These are phyloP conservation scores for Rauvolfia tetraphylla DNA, from an alignment of 257 asterid species.

Conservation along the genomic window DNA sequence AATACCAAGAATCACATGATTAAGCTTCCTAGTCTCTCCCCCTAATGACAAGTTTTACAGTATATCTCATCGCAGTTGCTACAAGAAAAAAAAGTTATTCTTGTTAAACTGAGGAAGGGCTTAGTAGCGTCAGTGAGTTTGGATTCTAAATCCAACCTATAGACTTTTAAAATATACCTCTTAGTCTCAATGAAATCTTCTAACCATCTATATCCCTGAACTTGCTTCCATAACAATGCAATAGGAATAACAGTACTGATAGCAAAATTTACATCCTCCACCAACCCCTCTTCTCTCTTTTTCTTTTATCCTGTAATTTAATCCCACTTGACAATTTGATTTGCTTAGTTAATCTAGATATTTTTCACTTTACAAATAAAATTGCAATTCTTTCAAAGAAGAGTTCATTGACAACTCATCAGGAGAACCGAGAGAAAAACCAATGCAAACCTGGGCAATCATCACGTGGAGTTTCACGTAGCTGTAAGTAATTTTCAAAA, in stretches of 20 bases:
- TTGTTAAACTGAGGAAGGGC: background rate
- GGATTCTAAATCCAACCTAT: background rate
- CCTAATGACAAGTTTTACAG: too few relatives aligned
- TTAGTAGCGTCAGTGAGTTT: background rate
- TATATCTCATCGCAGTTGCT: too few relatives aligned
- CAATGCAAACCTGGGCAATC: constrained; percentile 83
- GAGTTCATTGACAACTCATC: background rate
- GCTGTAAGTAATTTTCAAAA: constrained; percentile 60
- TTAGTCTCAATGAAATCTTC: background rate
- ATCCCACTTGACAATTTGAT: background rate
- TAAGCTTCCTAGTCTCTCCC: too few relatives aligned
- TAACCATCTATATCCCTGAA: background rate
- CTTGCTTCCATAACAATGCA: background rate
- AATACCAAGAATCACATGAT: too few relatives aligned
- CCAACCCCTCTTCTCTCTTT: background rate
- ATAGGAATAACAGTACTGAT: too few relatives aligned
- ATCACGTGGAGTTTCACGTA: constrained; percentile 78
- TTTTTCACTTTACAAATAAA: background rate
- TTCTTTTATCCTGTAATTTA: too few relatives aligned
- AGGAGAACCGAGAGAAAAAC: background rate
- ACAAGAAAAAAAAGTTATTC: too few relatives aligned
- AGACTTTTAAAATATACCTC: background rate
- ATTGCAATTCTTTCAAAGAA: background rate
- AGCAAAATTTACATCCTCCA: background rate
- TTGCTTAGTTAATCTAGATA: background rate